Evolutionary conservation across 352 stramenopile genomes (phyloP).

Genomic region (Phytophthora cryptogea): DNA sequence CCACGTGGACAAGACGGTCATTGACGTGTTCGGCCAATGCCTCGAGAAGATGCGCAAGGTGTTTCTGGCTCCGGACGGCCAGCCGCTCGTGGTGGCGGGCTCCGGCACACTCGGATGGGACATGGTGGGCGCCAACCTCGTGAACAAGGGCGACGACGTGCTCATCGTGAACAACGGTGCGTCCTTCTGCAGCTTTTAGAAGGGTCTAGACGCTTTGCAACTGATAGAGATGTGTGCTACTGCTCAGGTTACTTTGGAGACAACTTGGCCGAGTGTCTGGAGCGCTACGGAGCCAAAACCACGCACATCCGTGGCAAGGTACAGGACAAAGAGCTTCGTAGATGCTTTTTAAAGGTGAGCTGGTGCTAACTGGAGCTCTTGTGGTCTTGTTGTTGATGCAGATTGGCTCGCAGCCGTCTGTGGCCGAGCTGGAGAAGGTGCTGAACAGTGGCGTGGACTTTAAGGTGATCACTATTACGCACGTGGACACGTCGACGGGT

Average conservation of each 20-base stretch:
- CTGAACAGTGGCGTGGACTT: conserved; percentile 48
- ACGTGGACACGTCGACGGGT: conserved; percentile 81
- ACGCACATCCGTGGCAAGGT: conserved; percentile 63
- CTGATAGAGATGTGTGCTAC: background rate
- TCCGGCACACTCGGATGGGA: conserved; percentile 79
- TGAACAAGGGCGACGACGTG: conserved; percentile 65
- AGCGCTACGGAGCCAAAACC: conserved; percentile 68
- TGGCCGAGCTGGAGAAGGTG: conserved; percentile 49
- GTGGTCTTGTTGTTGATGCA: conserved; percentile 16
- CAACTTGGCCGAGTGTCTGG: conserved; percentile 67
- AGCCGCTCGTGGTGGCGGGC: conserved; percentile 69
- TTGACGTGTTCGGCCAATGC: conserved; percentile 75
- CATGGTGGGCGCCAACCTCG: conserved; percentile 80
- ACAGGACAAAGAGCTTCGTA: background rate
- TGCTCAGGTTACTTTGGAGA: conserved; percentile 74
- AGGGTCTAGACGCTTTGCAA: background rate
- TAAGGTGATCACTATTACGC: conserved; percentile 77
- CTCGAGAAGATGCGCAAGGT: conserved; percentile 86
- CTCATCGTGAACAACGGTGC: conserved; percentile 74
- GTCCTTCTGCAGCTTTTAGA: background rate
- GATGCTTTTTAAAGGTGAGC: too few species aligned
- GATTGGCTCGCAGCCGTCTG: conserved; percentile 58
- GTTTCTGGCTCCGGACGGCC: conserved; percentile 68
- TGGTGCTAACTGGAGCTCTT: background rate
- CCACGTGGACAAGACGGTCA: conserved; percentile 79